Evolutionary conservation across 1,284 basidiomycete genomes (phyloP).

Genomic region (Ustilago hordei): DNA sequence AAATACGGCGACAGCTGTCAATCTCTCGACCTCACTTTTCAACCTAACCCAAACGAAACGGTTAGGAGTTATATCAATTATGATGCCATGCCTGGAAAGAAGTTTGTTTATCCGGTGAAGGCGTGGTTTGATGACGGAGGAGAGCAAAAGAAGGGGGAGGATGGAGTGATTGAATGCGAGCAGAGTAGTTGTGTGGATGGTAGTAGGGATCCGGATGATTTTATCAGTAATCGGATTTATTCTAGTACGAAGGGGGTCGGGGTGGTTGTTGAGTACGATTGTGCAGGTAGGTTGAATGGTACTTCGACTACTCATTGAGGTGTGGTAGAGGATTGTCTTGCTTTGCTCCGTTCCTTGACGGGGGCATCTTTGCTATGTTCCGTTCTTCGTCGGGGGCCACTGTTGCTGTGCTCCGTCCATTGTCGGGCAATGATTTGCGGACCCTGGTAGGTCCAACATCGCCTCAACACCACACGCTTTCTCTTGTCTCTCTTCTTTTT

Average conservation of each 20-base stretch:
- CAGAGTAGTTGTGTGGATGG: conserved; percentile 29
- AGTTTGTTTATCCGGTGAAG: conserved; percentile 35
- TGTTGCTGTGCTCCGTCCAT: no score
- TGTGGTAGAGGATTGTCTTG: not conserved
- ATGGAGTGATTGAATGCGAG: conserved; percentile 20
- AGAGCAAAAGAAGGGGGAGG: conserved; percentile 13
- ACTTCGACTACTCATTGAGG: conserved; percentile 20
- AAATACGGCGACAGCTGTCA: conserved; percentile 39
- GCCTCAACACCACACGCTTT: not conserved
- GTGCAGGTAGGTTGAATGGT: conserved; percentile 19
- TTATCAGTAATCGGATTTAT: conserved; percentile 29
- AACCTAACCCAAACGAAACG: conserved; percentile 30
- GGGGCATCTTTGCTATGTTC: no score
- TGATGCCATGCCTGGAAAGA: conserved; percentile 33
- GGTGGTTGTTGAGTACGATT: conserved; percentile 38
- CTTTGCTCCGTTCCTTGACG: not conserved
- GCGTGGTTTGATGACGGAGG: conserved; percentile 39
- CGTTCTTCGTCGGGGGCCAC: no score
- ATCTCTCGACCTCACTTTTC: conserved; percentile 36
- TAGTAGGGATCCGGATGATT: conserved; percentile 39
- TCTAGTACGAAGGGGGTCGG: conserved; percentile 34
- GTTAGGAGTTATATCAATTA: conserved; percentile 37
- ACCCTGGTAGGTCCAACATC: conserved; percentile 20
- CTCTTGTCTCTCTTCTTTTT: not conserved
- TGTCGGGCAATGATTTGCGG: not conserved